Evolutionary conservation across 2,329 filamentous ascomycete genomes (phyloP).

Genomic region (Alternaria dauci): DNA sequence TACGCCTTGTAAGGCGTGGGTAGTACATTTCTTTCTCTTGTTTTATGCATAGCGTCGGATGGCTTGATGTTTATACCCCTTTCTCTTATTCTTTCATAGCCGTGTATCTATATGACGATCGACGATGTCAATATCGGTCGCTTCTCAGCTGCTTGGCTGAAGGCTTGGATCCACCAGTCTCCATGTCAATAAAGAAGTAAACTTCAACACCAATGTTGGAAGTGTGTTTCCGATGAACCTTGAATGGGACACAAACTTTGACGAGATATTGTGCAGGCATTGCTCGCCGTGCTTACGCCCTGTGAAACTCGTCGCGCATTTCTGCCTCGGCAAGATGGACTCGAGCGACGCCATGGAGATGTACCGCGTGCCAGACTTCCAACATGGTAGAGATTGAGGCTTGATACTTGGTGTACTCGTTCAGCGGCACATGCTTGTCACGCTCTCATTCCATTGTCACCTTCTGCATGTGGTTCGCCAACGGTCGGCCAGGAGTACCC

Average conservation of each 20-base stretch:
- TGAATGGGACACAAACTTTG: background rate
- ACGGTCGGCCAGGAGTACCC: constrained; percentile 20
- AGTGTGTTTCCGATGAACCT: background rate
- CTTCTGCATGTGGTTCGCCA: constrained; percentile 37
- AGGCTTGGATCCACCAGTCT: background rate
- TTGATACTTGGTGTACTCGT: constrained; percentile 11
- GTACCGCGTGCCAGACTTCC: background rate
- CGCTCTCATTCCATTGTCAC: constrained; percentile 35
- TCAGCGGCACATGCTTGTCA: constrained; percentile 25
- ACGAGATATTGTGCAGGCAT: background rate
- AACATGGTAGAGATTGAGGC: constrained; percentile 6
- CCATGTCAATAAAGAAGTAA: background rate
- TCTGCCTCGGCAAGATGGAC: constrained; percentile 12
- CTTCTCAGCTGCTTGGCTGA: background rate
- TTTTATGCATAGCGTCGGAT: constrained; percentile 41
- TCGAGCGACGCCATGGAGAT: background rate
- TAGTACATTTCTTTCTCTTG: constrained; percentile 11
- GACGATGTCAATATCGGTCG: constrained; percentile 4
- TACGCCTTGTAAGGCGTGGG: constrained; percentile 73
- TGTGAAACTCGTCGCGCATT: constrained; percentile 3
- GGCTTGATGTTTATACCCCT: constrained; percentile 32
- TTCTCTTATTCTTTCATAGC: constrained; percentile 18
- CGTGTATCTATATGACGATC: constrained; percentile 22
- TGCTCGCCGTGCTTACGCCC: background rate
- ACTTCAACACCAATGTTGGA: background rate